These are phyloP conservation scores for Cladophialophora chaetospira DNA, from an alignment of 2,329 filamentous ascomycete genomes.

Conservation along the genomic window DNA sequence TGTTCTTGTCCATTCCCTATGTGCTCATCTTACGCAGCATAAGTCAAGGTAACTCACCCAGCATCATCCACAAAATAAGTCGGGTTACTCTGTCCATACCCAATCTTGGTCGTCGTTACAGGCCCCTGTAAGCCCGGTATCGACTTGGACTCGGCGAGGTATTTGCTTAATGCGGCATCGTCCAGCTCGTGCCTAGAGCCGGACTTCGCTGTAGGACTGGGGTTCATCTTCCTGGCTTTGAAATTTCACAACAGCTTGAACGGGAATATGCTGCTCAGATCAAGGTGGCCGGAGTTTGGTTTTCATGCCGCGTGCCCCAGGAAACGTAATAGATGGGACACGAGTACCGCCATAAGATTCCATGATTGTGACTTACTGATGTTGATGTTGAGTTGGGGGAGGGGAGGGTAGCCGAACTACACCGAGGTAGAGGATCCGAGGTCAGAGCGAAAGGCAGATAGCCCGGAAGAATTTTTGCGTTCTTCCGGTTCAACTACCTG, in stretches of 20 bases:
- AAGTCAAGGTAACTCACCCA: constrained; percentile 18
- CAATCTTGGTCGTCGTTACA: constrained; percentile 26
- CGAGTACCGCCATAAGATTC: too few relatives aligned
- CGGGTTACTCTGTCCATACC: constrained; percentile 28
- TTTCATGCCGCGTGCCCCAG: too few relatives aligned
- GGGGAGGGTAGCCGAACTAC: constrained; percentile 10
- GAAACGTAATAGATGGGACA: too few relatives aligned
- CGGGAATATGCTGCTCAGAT: too few relatives aligned
- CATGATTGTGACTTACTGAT: background rate
- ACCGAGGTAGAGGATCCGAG: constrained; percentile 7
- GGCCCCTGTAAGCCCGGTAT: constrained; percentile 21
- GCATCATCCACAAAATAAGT: constrained; percentile 29
- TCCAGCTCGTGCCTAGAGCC: constrained; percentile 21
- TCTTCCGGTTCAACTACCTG: too few relatives aligned
- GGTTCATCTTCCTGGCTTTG: constrained; percentile 2
- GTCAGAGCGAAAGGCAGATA: background rate
- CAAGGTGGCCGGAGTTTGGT: too few relatives aligned
- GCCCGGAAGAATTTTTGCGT: background rate
- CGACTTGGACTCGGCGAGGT: constrained; percentile 11
- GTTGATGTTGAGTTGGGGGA: background rate
- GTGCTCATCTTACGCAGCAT: too few relatives aligned
- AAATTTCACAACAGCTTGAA: too few relatives aligned
- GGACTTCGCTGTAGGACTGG: constrained; percentile 1
- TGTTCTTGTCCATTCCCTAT: too few relatives aligned
- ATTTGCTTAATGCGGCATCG: constrained; percentile 19